A percentile compares a stretch with the other conserved stretches of the same genome.
These are phyloP conservation scores for Stereocaulon alpinum DNA, from an alignment of 495 filamentous ascomycete genomes.

Conservation along the genomic window DNA sequence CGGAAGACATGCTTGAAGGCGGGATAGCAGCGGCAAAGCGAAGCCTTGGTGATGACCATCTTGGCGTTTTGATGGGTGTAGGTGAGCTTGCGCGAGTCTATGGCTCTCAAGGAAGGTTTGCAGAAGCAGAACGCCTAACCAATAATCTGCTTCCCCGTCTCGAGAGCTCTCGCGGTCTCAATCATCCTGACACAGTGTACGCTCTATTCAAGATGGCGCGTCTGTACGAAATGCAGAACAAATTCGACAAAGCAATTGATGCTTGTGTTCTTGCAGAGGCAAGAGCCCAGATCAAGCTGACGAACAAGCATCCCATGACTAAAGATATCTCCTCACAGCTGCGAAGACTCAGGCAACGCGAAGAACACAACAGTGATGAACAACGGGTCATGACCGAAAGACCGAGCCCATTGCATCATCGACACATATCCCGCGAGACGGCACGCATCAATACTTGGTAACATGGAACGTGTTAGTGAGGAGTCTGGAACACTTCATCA, in stretches of 20 bases:
- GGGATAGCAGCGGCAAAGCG: slow-evolving; percentile 17
- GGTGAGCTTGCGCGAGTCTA: slow-evolving; percentile 13
- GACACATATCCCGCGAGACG: no score
- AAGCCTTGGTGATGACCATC: slow-evolving; percentile 20
- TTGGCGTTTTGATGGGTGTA: slow-evolving; percentile 18
- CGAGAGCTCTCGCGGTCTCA: slow-evolving; percentile 6
- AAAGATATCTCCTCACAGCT: slow-evolving; percentile 7
- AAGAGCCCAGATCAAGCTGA: background rate
- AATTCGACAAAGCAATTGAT: slow-evolving; percentile 2
- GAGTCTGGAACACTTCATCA: no score
- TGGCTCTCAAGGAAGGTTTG: slow-evolving; percentile 7
- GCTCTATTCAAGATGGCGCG: slow-evolving; percentile 8
- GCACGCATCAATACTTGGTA: no score
- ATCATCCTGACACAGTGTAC: slow-evolving; percentile 8
- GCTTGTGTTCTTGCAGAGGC: background rate
- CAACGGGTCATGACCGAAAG: no score
- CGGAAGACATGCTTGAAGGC: slow-evolving; percentile 11
- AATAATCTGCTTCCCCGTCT: background rate
- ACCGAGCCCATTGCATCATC: background rate
- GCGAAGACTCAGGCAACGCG: background rate
- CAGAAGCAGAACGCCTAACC: slow-evolving; percentile 3
- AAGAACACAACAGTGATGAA: background rate
- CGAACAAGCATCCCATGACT: slow-evolving; percentile 9
- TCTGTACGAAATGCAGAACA: slow-evolving; percentile 9
- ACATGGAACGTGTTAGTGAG: no score